A percentile compares a stretch with the other conserved stretches of the same genome.
phyloP scores from a whole-genome alignment of 2,329 filamentous ascomycete species.

The Scopulariopsis brevicaulis region DNA sequence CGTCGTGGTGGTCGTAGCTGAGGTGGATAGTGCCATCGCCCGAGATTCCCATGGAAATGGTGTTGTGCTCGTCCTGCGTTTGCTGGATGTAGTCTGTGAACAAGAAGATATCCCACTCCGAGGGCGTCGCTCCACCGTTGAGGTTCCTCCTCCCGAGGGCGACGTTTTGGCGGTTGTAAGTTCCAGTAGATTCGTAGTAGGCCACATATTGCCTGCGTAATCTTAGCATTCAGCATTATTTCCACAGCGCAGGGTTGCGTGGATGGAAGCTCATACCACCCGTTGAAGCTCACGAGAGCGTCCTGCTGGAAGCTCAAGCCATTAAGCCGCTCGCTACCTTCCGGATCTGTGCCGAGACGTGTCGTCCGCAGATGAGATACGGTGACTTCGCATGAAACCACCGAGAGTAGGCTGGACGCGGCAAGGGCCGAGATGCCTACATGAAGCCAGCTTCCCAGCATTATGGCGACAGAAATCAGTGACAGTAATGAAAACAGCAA shows the following conservation, averaged over 20 bases:
- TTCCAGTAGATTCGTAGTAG: conserved; percentile 9
- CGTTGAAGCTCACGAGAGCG: conserved; percentile 9
- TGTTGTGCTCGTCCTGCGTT: conserved; percentile 12
- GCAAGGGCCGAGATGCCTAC: neutral
- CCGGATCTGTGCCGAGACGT: conserved; percentile 8
- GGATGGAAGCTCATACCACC: conserved; percentile 1
- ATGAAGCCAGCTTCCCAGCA: neutral
- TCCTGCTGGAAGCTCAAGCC: conserved; percentile 12
- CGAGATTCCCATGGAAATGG: conserved; percentile 11
- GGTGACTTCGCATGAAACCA: neutral
- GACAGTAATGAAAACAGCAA: no score
- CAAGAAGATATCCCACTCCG: conserved; percentile 9
- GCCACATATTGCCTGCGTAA: conserved; percentile 8
- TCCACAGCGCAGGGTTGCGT: neutral
- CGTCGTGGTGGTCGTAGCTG: conserved; percentile 12
- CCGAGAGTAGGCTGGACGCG: neutral
- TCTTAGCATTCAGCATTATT: neutral
- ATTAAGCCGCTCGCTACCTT: conserved; percentile 9
- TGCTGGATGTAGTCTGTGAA: conserved; percentile 11
- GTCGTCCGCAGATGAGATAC: conserved; percentile 1
- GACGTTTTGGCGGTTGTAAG: conserved; percentile 9
- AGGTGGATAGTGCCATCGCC: conserved; percentile 10
- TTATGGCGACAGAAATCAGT: neutral
- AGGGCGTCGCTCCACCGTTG: neutral
- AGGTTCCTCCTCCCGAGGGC: conserved; percentile 9